Conservation (phyloP, 306 rosid species). For the Cucumis sativus region Cucumber_9930_V3 NC_026660.2:30445501-30446000, state of each 20-base stretch:
- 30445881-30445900: constrained; percentile 37
- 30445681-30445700: constrained; percentile 52
- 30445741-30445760: constrained; percentile 68
- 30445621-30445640: constrained; percentile 65
- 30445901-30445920: constrained; percentile 60
- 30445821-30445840: constrained; percentile 75
- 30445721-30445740: constrained; percentile 66
- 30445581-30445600: constrained; percentile 89
- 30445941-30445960: constrained; percentile 57
- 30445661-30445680: constrained; percentile 59
- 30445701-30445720: constrained; percentile 64
- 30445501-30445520: constrained; percentile 56
- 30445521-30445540: constrained; percentile 82
- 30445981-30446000: constrained; percentile 59
- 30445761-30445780: constrained; percentile 55
- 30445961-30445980: constrained; percentile 65
- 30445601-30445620: constrained; percentile 81
- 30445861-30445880: constrained; percentile 70
- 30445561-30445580: constrained; percentile 79
- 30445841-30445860: constrained; percentile 74
- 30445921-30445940: constrained; percentile 60
- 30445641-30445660: constrained; percentile 83
- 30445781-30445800: constrained; percentile 42
- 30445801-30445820: constrained; percentile 36
- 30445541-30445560: constrained; percentile 80